Percentiles rank a stretch among this genome's conserved stretches.
Evolutionary conservation across 2,329 filamentous ascomycete genomes (phyloP).

Genomic region (Colletotrichum tabaci): DNA sequence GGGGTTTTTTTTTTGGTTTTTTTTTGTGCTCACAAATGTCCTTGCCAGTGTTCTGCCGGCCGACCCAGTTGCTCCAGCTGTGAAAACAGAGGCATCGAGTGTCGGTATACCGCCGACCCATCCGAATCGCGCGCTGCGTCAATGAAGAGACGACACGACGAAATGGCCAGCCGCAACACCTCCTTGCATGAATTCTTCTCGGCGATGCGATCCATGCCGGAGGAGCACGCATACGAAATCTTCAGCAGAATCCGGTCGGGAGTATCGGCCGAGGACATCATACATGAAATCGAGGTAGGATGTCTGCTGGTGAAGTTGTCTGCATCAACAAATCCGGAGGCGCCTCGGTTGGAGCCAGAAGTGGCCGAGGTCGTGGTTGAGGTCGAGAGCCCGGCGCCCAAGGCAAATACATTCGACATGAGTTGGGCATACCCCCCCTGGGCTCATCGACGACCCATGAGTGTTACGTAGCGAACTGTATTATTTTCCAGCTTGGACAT

Average conservation of each 20-base stretch:
- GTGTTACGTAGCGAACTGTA: neutral
- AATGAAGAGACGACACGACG: constrained; percentile 24
- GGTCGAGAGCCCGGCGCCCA: neutral
- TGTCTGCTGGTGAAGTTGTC: constrained; percentile 19
- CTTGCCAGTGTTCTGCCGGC: constrained; percentile 57
- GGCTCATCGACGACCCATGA: neutral
- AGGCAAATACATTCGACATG: neutral
- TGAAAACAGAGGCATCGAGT: constrained; percentile 52
- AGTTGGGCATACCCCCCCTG: neutral
- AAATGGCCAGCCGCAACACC: constrained; percentile 15
- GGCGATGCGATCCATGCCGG: constrained; percentile 25
- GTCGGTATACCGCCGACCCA: constrained; percentile 55
- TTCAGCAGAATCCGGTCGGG: constrained; percentile 17
- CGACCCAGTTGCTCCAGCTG: constrained; percentile 57
- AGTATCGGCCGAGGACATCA: constrained; percentile 9
- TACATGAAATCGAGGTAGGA: constrained; percentile 11
- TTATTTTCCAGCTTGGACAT: too few species aligned
- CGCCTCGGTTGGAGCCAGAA: neutral
- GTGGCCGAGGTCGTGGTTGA: neutral
- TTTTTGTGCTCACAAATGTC: neutral
- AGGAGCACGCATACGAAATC: constrained; percentile 7
- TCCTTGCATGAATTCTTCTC: constrained; percentile 9
- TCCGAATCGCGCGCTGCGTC: constrained; percentile 25
- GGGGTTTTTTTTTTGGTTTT: too few species aligned
- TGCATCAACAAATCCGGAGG: neutral